Evolutionary conservation across 2,329 filamentous ascomycete genomes (phyloP).

Genomic region (Fusarium brachygibbosum): DNA sequence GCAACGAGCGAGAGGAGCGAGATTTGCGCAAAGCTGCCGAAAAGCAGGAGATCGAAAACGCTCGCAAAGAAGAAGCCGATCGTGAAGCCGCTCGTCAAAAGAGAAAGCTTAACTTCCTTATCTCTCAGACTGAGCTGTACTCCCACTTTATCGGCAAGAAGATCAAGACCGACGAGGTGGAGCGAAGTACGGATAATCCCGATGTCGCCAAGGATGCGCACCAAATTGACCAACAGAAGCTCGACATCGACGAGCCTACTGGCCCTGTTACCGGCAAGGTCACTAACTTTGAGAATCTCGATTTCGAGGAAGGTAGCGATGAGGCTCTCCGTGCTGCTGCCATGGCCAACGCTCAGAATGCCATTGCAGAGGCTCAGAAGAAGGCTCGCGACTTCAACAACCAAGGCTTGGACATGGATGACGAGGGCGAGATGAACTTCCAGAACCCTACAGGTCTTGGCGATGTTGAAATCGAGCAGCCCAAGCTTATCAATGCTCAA

Average conservation of each 20-base stretch:
- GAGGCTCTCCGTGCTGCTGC: slow-evolving; percentile 83
- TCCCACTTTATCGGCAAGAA: slow-evolving; percentile 99
- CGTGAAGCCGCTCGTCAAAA: slow-evolving; percentile 97
- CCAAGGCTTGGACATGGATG: slow-evolving; percentile 76
- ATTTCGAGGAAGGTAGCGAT: slow-evolving; percentile 97
- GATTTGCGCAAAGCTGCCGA: slow-evolving; percentile 95
- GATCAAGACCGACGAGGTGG: slow-evolving; percentile 96
- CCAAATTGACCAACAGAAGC: slow-evolving; percentile 56
- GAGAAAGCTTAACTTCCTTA: slow-evolving; percentile 98
- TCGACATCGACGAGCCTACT: slow-evolving; percentile 66
- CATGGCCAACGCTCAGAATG: slow-evolving; percentile 95
- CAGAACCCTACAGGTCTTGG: slow-evolving; percentile 97
- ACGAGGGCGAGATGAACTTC: slow-evolving; percentile 99
- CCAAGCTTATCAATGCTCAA: slow-evolving; percentile 91
- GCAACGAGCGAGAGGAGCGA: slow-evolving; percentile 96
- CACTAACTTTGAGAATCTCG: slow-evolving; percentile 92
- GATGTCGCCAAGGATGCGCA: slow-evolving; percentile 71
- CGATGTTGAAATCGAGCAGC: slow-evolving; percentile 93
- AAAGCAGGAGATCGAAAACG: slow-evolving; percentile 95
- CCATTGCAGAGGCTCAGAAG: slow-evolving; percentile 92
- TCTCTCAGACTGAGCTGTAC: slow-evolving; percentile 98
- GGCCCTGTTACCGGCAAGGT: slow-evolving; percentile 76
- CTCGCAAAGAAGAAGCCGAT: slow-evolving; percentile 95
- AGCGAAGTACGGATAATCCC: slow-evolving; percentile 87
- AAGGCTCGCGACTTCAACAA: slow-evolving; percentile 95